Percentiles rank a stretch among this genome's conserved stretches.
These are phyloP conservation scores for Trametes sp. DNA, from an alignment of 1,284 basidiomycete genomes.

Conservation along the genomic window DNA sequence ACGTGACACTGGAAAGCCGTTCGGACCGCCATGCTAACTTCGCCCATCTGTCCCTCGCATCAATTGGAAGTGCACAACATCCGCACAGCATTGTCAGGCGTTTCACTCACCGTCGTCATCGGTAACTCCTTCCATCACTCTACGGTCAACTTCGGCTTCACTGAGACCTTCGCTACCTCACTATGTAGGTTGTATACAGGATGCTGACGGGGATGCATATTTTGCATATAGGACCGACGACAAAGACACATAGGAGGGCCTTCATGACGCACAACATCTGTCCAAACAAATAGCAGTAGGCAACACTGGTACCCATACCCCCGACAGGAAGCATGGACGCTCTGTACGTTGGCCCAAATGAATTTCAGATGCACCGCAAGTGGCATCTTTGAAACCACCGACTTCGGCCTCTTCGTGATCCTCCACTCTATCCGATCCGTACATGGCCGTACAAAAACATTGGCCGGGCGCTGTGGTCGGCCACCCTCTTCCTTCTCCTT, in stretches of 20 bases:
- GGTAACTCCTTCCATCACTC: not conserved
- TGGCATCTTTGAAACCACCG: not conserved
- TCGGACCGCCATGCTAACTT: too few relatives aligned
- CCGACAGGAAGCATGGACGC: too few relatives aligned
- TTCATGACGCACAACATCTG: too few relatives aligned
- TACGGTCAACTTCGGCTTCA: not conserved
- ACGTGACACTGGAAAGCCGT: too few relatives aligned
- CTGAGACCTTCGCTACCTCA: not conserved
- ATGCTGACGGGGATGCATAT: too few relatives aligned
- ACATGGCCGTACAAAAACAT: constrained; percentile 1
- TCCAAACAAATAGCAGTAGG: too few relatives aligned
- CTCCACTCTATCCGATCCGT: not conserved
- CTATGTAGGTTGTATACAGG: not conserved
- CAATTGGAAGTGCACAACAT: not conserved
- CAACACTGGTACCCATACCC: too few relatives aligned
- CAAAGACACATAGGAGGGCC: too few relatives aligned
- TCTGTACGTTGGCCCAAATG: too few relatives aligned
- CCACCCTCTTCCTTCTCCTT: not conserved
- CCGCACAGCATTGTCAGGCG: not conserved
- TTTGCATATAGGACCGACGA: not conserved
- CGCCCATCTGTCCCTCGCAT: too few relatives aligned
- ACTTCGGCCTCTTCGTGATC: not conserved
- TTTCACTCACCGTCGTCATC: not conserved
- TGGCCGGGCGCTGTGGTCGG: not conserved
- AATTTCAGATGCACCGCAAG: not conserved